These are phyloP conservation scores for Linanthus parryae DNA, from an alignment of 148 eudicot species.

Conservation along the genomic window DNA sequence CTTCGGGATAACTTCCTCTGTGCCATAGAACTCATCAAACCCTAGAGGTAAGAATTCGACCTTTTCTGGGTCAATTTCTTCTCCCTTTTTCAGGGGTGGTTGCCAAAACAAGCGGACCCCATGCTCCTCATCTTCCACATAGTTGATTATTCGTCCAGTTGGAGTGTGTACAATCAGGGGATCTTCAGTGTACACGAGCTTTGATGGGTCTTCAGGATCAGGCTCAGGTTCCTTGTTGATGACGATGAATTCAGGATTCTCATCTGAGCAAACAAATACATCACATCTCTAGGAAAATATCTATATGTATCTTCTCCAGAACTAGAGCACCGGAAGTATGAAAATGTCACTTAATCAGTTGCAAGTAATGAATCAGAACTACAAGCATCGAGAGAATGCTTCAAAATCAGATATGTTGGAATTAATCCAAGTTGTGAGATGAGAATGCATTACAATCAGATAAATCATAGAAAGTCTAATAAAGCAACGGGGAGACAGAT, in stretches of 20 bases:
- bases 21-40: slow-evolving; percentile 72
- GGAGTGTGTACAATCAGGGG: slow-evolving; percentile 85
- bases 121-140: slow-evolving; percentile 77
- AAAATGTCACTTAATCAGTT: too few relatives aligned
- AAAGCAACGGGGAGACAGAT: too few relatives aligned
- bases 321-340: too few relatives aligned
- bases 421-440: too few relatives aligned
- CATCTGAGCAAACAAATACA: slow-evolving; percentile 33
- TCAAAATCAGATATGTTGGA: too few relatives aligned
- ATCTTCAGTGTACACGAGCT: slow-evolving; percentile 67
- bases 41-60: slow-evolving; percentile 76
- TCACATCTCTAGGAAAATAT: neutral
- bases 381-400: too few relatives aligned
- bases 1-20: slow-evolving; percentile 22
- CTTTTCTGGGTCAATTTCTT: slow-evolving; percentile 60
- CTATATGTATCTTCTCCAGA: too few relatives aligned
- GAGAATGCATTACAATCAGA: too few relatives aligned
- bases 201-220: slow-evolving; percentile 77
- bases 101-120: slow-evolving; percentile 90
- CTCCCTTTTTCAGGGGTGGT: slow-evolving; percentile 56
- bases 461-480: too few relatives aligned
- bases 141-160: slow-evolving; percentile 70
- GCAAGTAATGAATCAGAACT: too few relatives aligned
- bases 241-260: slow-evolving; percentile 62
- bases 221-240: slow-evolving; percentile 84